Conservation (phyloP, 139 green algal genomes). For the Parachlorella kessleri region DNA sequence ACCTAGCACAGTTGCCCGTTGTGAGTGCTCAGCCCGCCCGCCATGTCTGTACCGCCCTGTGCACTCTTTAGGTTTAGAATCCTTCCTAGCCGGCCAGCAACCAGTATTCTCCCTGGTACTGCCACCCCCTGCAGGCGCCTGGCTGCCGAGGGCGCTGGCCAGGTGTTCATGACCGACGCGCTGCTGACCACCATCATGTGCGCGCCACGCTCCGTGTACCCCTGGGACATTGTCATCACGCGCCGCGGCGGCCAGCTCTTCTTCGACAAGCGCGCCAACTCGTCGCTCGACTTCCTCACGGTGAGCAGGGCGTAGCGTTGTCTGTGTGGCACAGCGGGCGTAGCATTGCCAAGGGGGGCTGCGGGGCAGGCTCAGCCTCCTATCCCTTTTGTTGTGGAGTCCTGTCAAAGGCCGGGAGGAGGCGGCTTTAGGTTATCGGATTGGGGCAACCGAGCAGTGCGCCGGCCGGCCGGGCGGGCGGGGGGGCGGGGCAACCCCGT, state of each 20-base stretch:
- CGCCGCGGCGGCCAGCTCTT: constrained; percentile 66
- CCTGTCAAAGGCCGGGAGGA: no score
- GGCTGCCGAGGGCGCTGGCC: constrained; percentile 56
- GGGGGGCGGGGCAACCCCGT: no score
- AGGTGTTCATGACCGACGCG: constrained; percentile 92
- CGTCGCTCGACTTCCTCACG: constrained; percentile 87
- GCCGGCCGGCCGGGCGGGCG: no score
- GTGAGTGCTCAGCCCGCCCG: no score
- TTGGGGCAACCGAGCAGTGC: no score
- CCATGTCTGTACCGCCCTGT: no score
- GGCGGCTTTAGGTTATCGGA: no score
- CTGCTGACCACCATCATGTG: constrained; percentile 97
- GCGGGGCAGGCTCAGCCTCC: no score
- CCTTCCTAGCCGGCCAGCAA: neutral
- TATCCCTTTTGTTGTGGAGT: no score
- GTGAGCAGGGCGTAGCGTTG: constrained; percentile 64
- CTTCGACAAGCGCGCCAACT: constrained; percentile 88
- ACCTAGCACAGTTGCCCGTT: no score
- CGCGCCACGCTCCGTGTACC: constrained; percentile 87
- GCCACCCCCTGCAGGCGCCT: constrained; percentile 45
- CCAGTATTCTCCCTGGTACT: neutral
- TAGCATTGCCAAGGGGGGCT: no score
- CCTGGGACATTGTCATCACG: constrained; percentile 87
- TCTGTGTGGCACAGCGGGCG: no score
- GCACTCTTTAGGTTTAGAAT: neutral